These are phyloP conservation scores for Cytospora paraplurivora DNA, from an alignment of 2,329 filamentous ascomycete species.

Conservation along the genomic window DNA sequence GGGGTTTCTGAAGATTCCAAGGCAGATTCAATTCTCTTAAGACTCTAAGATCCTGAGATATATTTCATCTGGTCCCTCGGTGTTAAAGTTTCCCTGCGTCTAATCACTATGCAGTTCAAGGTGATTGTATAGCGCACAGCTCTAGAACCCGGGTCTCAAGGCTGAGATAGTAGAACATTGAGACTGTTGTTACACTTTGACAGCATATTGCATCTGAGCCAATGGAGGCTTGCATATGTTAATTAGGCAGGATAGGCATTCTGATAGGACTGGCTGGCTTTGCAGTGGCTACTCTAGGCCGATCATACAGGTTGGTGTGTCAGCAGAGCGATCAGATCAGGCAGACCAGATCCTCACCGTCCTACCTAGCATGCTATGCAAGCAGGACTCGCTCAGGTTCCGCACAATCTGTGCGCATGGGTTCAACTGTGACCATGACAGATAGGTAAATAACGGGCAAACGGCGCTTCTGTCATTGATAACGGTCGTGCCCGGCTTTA, in stretches of 20 bases:
- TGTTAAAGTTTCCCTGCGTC: no score
- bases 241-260: neutral
- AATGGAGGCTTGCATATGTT: neutral
- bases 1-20: no score
- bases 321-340: neutral
- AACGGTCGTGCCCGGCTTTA: no score
- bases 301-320: neutral
- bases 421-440: no score
- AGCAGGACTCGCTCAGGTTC: no score
- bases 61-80: no score
- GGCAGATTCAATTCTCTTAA: no score
- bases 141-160: neutral
- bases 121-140: neutral
- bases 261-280: neutral
- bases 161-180: neutral
- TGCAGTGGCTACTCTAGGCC: neutral
- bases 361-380: neutral
- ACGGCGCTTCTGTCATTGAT: no score
- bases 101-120: no score
- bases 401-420: no score
- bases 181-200: conserved; percentile 8
- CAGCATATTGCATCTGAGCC: neutral
- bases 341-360: conserved; percentile 5
- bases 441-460: no score
- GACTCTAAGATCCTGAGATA: no score